Evolutionary conservation across 176 grass and related monocot genomes (phyloP).

Genomic region (Chrysopogon serrulatus): DNA sequence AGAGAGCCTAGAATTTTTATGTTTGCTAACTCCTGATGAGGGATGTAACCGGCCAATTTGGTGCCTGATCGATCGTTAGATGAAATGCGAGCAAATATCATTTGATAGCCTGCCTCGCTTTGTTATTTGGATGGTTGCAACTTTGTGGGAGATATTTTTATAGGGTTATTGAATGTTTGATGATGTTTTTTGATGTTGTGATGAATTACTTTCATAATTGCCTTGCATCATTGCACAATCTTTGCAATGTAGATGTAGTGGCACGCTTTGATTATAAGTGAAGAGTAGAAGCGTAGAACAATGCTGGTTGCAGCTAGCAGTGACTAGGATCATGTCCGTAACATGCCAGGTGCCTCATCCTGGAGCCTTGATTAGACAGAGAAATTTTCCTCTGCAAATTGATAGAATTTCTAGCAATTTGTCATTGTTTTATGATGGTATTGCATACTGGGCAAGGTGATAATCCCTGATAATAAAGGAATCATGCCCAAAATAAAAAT

Average conservation of each 20-base stretch:
- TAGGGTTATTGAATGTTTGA: neutral
- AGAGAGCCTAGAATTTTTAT: slow-evolving; percentile 66
- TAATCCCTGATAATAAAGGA: too few species aligned
- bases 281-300: too few species aligned
- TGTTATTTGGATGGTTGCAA: neutral
- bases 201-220: neutral
- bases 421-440: too few species aligned
- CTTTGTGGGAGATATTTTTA: neutral
- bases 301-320: neutral
- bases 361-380: neutral
- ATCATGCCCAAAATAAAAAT: too few species aligned
- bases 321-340: neutral
- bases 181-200: neutral
- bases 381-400: neutral
- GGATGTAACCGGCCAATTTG: slow-evolving; percentile 44
- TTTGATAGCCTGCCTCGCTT: neutral
- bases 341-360: neutral
- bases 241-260: neutral
- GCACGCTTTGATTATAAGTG: too few species aligned
- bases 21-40: slow-evolving; percentile 46
- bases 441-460: too few species aligned
- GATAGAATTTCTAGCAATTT: too few species aligned
- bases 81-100: slow-evolving; percentile 22
- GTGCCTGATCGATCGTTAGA: slow-evolving; percentile 29
- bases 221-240: neutral